These are phyloP conservation scores for Talaromyces marneffei DNA, from an alignment of 2,329 filamentous ascomycete genomes.

Conservation along the genomic window DNA sequence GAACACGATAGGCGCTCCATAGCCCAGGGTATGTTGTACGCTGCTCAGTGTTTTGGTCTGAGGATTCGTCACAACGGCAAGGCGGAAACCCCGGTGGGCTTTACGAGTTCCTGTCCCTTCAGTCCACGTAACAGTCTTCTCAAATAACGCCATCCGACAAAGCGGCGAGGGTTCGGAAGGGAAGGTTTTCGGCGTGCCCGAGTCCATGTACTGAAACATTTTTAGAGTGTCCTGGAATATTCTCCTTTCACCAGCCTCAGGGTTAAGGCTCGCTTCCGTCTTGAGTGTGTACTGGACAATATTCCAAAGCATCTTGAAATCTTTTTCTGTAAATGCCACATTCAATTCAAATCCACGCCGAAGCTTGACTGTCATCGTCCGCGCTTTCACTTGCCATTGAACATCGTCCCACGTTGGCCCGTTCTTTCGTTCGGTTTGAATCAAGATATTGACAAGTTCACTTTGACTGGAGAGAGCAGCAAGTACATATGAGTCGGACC, in stretches of 20 bases:
- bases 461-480: slow-evolving; percentile 75
- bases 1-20: slow-evolving; percentile 66
- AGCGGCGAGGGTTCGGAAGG: slow-evolving; percentile 66
- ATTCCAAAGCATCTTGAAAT: slow-evolving; percentile 72
- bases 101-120: slow-evolving; percentile 67
- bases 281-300: slow-evolving; percentile 81
- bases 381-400: slow-evolving; percentile 65
- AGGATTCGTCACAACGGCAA: slow-evolving; percentile 71
- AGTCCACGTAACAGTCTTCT: slow-evolving; percentile 60
- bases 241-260: slow-evolving; percentile 62
- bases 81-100: slow-evolving; percentile 71
- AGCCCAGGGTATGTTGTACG: slow-evolving; percentile 63
- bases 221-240: slow-evolving; percentile 65
- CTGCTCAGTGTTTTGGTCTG: slow-evolving; percentile 71
- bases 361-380: slow-evolving; percentile 62
- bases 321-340: slow-evolving; percentile 65
- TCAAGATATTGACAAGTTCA: slow-evolving; percentile 65
- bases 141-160: slow-evolving; percentile 71
- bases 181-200: slow-evolving; percentile 65
- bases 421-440: slow-evolving; percentile 61
- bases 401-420: slow-evolving; percentile 78
- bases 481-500: slow-evolving; percentile 62
- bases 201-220: slow-evolving; percentile 76
- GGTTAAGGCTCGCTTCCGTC: slow-evolving; percentile 64
- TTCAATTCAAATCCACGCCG: slow-evolving; percentile 70